These are phyloP conservation scores for Psilocybe cubensis DNA, from an alignment of 768 basidiomycete genomes.

Conservation along the genomic window DNA sequence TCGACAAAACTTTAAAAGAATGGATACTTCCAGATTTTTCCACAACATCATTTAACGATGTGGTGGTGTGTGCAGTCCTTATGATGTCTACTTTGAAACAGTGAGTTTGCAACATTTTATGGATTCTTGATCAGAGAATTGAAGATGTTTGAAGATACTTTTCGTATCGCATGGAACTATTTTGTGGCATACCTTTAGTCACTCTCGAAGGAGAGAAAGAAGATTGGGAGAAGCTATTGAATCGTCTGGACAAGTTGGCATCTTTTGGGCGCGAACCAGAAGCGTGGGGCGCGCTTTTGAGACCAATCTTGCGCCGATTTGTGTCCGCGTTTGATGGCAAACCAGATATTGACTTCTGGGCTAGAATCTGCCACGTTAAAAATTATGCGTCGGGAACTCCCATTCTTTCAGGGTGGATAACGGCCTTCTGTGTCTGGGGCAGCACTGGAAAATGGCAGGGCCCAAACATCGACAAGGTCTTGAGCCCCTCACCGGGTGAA, in stretches of 20 bases:
- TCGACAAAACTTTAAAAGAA: slow-evolving; percentile 18
- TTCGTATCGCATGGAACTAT: slow-evolving; percentile 8
- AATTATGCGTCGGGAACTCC: slow-evolving; percentile 11
- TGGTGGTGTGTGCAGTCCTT: slow-evolving; percentile 15
- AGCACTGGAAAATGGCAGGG: slow-evolving; percentile 19
- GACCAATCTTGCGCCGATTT: slow-evolving; percentile 19
- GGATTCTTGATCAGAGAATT: background rate
- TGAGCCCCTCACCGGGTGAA: background rate
- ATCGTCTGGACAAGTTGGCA: slow-evolving; percentile 20
- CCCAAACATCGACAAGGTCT: background rate
- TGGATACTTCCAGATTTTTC: slow-evolving; percentile 22
- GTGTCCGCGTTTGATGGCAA: slow-evolving; percentile 26
- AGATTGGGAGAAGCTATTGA: slow-evolving; percentile 26
- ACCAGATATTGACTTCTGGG: slow-evolving; percentile 18
- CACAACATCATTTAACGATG: slow-evolving; percentile 18
- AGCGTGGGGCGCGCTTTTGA: slow-evolving; percentile 19
- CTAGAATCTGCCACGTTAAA: slow-evolving; percentile 11
- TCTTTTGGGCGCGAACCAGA: slow-evolving; percentile 18
- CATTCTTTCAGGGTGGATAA: slow-evolving; percentile 23
- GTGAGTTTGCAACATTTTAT: background rate
- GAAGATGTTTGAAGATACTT: slow-evolving; percentile 19
- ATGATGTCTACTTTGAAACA: slow-evolving; percentile 24
- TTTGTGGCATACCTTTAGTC: slow-evolving; percentile 28
- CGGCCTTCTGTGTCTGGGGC: slow-evolving; percentile 24
- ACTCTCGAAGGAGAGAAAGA: slow-evolving; percentile 24